These are phyloP conservation scores for Bacterosira constricta DNA, from an alignment of 108 stramenopile genomes.

Conservation along the genomic window DNA sequence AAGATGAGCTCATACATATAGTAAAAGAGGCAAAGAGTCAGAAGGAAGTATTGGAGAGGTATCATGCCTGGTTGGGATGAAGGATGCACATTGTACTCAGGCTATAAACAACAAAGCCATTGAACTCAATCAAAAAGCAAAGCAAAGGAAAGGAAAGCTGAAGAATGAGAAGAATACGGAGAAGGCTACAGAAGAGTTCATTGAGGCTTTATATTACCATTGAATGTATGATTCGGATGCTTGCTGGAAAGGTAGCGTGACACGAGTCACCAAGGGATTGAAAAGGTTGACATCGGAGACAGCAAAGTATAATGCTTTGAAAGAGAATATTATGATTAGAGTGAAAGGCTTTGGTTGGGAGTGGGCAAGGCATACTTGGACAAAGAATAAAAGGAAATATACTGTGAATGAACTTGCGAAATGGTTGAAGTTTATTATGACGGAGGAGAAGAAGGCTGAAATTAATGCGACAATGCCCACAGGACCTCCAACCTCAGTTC, in stretches of 20 bases:
- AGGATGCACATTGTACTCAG: conserved; percentile 11
- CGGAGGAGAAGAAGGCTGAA: not conserved
- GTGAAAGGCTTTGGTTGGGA: conserved; percentile 26
- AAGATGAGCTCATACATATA: no score
- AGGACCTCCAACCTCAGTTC: not conserved
- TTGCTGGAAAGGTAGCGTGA: conserved; percentile 19
- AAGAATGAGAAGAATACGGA: not conserved
- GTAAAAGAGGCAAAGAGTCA: no score
- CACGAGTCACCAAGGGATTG: conserved; percentile 11
- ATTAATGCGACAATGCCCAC: no score
- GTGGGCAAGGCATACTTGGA: conserved; percentile 5
- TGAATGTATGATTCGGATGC: conserved; percentile 8
- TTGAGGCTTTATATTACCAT: conserved; percentile 13
- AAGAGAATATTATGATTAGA: conserved; percentile 29
- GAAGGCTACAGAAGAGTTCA: conserved; percentile 4
- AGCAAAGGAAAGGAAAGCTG: conserved; percentile 10
- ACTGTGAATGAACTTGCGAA: no score
- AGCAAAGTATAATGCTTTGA: conserved; percentile 13
- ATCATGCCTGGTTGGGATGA: not conserved
- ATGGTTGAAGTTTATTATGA: no score
- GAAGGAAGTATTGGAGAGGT: no score
- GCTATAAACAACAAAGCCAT: not conserved
- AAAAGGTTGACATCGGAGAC: conserved; percentile 5
- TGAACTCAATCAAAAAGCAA: not conserved
- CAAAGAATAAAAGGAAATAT: not conserved